These are phyloP conservation scores for Keithomyces neogunnii DNA, from an alignment of 2,329 filamentous ascomycete species.

Conservation along the genomic window DNA sequence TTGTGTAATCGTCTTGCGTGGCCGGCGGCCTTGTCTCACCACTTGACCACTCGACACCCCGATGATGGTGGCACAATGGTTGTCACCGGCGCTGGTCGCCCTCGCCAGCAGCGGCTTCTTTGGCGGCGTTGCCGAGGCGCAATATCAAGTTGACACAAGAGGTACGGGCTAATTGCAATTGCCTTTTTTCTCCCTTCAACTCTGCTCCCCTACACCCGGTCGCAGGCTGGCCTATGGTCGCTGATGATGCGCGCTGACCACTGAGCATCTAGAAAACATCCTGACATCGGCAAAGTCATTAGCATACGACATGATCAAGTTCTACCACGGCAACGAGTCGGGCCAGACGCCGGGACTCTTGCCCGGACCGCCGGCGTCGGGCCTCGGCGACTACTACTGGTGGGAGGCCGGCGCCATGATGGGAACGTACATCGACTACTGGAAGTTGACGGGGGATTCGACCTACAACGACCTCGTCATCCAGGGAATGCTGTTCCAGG, in stretches of 20 bases:
- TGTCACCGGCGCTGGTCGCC: not conserved
- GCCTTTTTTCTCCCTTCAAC: no score
- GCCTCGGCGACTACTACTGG: slow-evolving; percentile 55
- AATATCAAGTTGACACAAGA: not conserved
- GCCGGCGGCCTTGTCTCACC: not conserved
- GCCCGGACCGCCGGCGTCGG: slow-evolving; percentile 40
- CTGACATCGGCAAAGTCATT: slow-evolving; percentile 34
- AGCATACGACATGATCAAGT: slow-evolving; percentile 41
- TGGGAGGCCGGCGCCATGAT: slow-evolving; percentile 56
- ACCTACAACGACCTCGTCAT: slow-evolving; percentile 46
- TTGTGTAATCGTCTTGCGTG: no score
- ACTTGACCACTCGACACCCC: not conserved
- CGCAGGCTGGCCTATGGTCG: no score
- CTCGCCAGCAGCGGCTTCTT: not conserved
- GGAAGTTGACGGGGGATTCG: slow-evolving; percentile 48
- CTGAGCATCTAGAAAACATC: slow-evolving; percentile 30
- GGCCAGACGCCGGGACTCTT: slow-evolving; percentile 47
- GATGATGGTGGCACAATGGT: not conserved
- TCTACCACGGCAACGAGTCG: slow-evolving; percentile 41
- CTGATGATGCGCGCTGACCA: not conserved
- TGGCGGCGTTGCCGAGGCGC: not conserved
- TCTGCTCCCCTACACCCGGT: no score
- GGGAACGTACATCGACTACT: slow-evolving; percentile 54
- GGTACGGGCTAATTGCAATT: not conserved
- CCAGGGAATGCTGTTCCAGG: slow-evolving; percentile 41